These are phyloP conservation scores for Ceratopteris richardii DNA, from an alignment of 75 land plant species.

Conservation along the genomic window DNA sequence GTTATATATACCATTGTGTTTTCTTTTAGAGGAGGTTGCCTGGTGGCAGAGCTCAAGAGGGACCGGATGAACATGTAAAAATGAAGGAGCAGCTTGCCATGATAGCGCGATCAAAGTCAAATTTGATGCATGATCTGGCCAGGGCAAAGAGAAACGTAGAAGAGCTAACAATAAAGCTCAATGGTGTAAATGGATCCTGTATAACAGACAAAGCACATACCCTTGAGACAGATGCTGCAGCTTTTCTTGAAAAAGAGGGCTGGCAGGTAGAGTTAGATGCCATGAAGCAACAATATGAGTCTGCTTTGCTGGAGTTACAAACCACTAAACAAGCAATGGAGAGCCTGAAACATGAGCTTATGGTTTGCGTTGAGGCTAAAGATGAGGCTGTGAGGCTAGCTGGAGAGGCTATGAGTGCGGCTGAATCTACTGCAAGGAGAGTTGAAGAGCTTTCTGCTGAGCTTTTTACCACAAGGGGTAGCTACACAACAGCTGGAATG, in stretches of 20 bases:
- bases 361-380: slow-evolving; percentile 3
- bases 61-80: not conserved
- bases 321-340: slow-evolving; percentile 1
- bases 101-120: not conserved
- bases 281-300: slow-evolving; percentile 4
- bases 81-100: slow-evolving; percentile 5
- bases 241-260: not conserved
- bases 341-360: slow-evolving; percentile 5
- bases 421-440: not conserved
- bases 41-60: not conserved
- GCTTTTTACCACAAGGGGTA: not conserved
- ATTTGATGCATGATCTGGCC: slow-evolving; percentile 1
- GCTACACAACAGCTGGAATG: not conserved
- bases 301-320: not conserved
- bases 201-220: not conserved
- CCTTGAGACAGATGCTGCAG: not conserved
- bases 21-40: too few species aligned
- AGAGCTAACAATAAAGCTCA: not conserved
- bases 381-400: slow-evolving; percentile 6
- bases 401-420: slow-evolving; percentile 8
- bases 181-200: not conserved
- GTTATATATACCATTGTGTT: too few species aligned
- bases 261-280: slow-evolving; percentile 1
- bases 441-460: slow-evolving; percentile 3
- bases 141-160: slow-evolving; percentile 2